Evolutionary conservation across 83 land plant species (phyloP), one percentile per base, ranked within the genome.

Genomic region (Isoetes engelmannii): DNA sequence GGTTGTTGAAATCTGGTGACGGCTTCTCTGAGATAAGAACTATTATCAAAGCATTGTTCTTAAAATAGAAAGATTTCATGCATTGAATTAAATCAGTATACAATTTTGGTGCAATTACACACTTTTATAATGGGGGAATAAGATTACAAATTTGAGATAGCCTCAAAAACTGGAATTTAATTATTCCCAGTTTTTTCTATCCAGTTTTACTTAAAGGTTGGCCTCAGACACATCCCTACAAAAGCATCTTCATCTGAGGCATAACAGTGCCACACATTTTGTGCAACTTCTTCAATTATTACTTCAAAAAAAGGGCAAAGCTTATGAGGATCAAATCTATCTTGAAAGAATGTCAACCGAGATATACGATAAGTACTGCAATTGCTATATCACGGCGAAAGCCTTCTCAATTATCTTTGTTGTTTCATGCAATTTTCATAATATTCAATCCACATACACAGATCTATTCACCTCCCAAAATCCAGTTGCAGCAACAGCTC

Each of bases 271-370:
- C 65, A 59, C 75, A 73, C 20, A 55, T 73, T 71, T 47, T 73
- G 75, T 4, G 53, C 73, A 9, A 37, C 70, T 0, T 66, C 75
- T 47, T 73, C 75, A 37, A 50, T 67, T 48, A 54, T 55, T 60
- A 73, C 50, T 55, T 73, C 75, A 18, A 73, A 72, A 45, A 73
- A 73, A 3, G 75, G 72, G 45, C 75, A 73, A 6, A 73, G 74
- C 73, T 73, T 73, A 19, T n/a, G 5, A n/a, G 75, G 69, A 65
- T 73, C 75, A 44, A 48, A 73, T 49, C 65, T 73, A 48, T 73
- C 75, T 61, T 71, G 48, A 47, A 73, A 73, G 61, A 70, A 73
- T 8, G 75, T 48, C 4, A 73, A 61, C 17, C 65, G 75, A 7
- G 72, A 66, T 13, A 73, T 71, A 47, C 47, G 43, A 47, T 65